These are phyloP conservation scores for Ligustrum vulgare DNA, from an alignment of 257 asterid genomes.

Conservation along the genomic window DNA sequence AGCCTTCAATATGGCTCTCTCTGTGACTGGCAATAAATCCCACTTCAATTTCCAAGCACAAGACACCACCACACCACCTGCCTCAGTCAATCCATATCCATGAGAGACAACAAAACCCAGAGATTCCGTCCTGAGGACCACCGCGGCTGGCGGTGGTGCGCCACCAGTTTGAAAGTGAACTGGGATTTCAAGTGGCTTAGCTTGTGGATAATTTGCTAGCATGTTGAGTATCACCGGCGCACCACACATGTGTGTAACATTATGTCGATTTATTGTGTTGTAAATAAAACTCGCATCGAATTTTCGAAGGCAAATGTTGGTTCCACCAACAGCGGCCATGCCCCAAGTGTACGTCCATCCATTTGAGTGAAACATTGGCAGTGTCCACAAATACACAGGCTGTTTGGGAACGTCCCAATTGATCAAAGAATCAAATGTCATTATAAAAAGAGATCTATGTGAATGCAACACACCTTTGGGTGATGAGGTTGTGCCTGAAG, in stretches of 20 bases:
- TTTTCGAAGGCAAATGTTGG: slow-evolving; percentile 64
- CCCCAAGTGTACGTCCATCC: slow-evolving; percentile 98
- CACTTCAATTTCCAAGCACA: slow-evolving; percentile 75
- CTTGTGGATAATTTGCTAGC: slow-evolving; percentile 45
- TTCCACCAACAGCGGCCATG: slow-evolving; percentile 84
- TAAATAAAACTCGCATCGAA: slow-evolving; percentile 50
- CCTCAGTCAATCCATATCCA: slow-evolving; percentile 82
- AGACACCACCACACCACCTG: slow-evolving; percentile 57
- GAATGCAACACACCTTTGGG: slow-evolving; percentile 84
- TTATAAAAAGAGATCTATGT: slow-evolving; percentile 50
- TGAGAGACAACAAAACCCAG: slow-evolving; percentile 62
- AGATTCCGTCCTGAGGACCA: slow-evolving; percentile 55
- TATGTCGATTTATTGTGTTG: slow-evolving; percentile 31
- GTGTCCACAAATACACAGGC: slow-evolving; percentile 74
- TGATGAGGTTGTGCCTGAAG: slow-evolving; percentile 81
- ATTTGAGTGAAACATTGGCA: slow-evolving; percentile 86
- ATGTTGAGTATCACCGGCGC: slow-evolving; percentile 77
- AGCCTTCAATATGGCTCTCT: slow-evolving; percentile 57
- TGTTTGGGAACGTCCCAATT: slow-evolving; percentile 65
- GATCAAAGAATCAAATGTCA: slow-evolving; percentile 55
- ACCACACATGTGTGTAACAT: slow-evolving; percentile 83
- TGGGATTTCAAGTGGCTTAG: slow-evolving; percentile 31
- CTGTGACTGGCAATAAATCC: slow-evolving; percentile 52
- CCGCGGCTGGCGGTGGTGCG: slow-evolving; percentile 71
- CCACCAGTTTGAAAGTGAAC: slow-evolving; percentile 63